Evolutionary conservation across 139 green algal genomes (phyloP).

Genomic region (Ulvella scutata): DNA sequence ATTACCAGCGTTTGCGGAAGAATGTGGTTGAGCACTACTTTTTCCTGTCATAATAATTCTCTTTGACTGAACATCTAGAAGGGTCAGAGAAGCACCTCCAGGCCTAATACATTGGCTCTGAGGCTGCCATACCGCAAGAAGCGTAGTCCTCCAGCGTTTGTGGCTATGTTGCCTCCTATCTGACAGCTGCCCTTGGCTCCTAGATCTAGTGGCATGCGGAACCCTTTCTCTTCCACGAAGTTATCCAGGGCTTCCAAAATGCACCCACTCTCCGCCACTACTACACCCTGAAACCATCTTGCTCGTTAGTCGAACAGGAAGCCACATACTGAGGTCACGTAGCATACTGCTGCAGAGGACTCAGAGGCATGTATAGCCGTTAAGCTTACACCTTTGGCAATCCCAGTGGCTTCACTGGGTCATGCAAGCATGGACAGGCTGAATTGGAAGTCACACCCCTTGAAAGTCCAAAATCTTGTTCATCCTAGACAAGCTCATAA

Average conservation of each 20-base stretch:
- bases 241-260: constrained; percentile 67
- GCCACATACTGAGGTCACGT: background rate
- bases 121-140: constrained; percentile 87
- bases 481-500: constrained; percentile 51
- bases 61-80: too few relatives aligned
- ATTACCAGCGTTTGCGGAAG: too few relatives aligned
- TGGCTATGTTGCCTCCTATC: constrained; percentile 94
- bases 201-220: constrained; percentile 85
- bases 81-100: too few relatives aligned
- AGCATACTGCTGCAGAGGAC: background rate
- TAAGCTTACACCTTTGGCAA: background rate
- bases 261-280: constrained; percentile 65
- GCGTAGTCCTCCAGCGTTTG: constrained; percentile 80
- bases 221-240: constrained; percentile 28
- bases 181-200: constrained; percentile 91
- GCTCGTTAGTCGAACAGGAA: background rate
- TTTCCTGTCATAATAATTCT: too few relatives aligned
- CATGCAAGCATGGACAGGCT: too few relatives aligned
- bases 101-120: constrained; percentile 75
- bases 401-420: background rate
- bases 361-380: background rate
- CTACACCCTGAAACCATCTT: constrained; percentile 6
- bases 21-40: too few relatives aligned
- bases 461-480: constrained; percentile 53
- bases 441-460: constrained; percentile 10